phyloP scores from a whole-genome alignment of 306 rosid species.

The Vigna unguiculata region DNA sequence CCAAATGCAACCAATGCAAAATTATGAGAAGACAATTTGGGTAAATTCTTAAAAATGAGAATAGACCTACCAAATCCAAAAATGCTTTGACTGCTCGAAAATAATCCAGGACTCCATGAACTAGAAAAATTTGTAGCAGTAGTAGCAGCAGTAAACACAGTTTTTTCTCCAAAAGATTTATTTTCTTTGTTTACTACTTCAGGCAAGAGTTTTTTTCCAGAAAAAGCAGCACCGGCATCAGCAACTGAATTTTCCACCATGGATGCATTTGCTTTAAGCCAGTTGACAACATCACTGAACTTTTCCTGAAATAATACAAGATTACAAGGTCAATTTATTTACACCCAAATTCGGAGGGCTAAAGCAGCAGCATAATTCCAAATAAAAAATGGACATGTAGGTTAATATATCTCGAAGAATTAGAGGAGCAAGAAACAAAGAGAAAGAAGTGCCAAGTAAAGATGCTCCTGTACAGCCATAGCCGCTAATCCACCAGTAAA shows the following conservation, averaged over 20 bases:
- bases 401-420: slow-evolving; percentile 31
- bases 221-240: slow-evolving; percentile 46
- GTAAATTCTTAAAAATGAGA: background rate
- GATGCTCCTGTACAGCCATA: slow-evolving; percentile 3
- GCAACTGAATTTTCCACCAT: slow-evolving; percentile 60
- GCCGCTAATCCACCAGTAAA: background rate
- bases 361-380: slow-evolving; percentile 10
- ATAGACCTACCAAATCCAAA: slow-evolving; percentile 64
- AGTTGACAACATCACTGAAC: slow-evolving; percentile 85
- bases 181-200: slow-evolving; percentile 55
- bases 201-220: slow-evolving; percentile 57
- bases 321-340: slow-evolving; percentile 31
- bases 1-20: slow-evolving; percentile 26
- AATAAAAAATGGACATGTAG: slow-evolving; percentile 19
- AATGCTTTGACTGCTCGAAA: slow-evolving; percentile 56
- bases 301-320: slow-evolving; percentile 73
- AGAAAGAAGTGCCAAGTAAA: slow-evolving; percentile 14
- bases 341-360: slow-evolving; percentile 19
- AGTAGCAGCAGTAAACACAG: slow-evolving; percentile 53
- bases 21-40: slow-evolving; percentile 14
- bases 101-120: slow-evolving; percentile 71
- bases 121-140: slow-evolving; percentile 52
- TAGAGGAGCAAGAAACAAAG: slow-evolving; percentile 19
- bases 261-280: slow-evolving; percentile 83
- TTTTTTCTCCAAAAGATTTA: slow-evolving; percentile 59